Base-by-base conservation (phyloP, 306 rosid species). In the Vigna reflexopilosa region DNA sequence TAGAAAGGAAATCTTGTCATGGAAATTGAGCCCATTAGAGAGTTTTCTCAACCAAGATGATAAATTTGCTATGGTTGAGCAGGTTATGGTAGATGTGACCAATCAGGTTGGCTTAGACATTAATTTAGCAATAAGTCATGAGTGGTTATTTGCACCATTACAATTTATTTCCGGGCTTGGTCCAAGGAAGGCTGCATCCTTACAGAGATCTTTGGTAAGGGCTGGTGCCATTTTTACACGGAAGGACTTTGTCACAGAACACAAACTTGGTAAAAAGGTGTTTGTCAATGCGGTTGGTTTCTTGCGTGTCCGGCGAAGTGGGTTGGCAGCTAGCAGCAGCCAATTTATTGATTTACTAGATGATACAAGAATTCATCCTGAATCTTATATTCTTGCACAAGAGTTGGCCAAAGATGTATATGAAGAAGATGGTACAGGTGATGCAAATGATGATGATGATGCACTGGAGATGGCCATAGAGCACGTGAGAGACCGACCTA, bases 351-450 rank as follows among this genome's bases (percentile, higher is more conserved):
- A 96, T 85, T 86, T 96, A 84, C 85, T 96, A 84, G 99, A 96
- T 83, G 98, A 96, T 87, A 96, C 99, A 16, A 88, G 99, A 82
- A 96, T 96, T 76, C 99, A 96, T 85, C 99, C 99, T 6, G 99
- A 96, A 78, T 93, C 98, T 40, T 96, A 96, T 87, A 77, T 51
- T 67, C 87, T 93, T 73, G 99, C 99, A 0, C 96, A 91, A 85
- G 98, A 93, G 82, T 85, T 96, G 86, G 99, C 99, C 58, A 96
- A 90, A 89, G 99, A 91, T 84, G 96, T 96, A 47, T 96, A 83
- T 83, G 97, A 88, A 14, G 96, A 79, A 47, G 98, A 90, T 81
- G 90, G 86, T 38, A 75, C 87, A 8, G 89, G 88, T 75, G 97
- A 91, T 66, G 93, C 89, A 32, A 90, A 87, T 83, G 97, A 91